Conservation (phyloP, 2,329 filamentous ascomycete genomes). For the Pseudocercospora crystallina region DNA sequence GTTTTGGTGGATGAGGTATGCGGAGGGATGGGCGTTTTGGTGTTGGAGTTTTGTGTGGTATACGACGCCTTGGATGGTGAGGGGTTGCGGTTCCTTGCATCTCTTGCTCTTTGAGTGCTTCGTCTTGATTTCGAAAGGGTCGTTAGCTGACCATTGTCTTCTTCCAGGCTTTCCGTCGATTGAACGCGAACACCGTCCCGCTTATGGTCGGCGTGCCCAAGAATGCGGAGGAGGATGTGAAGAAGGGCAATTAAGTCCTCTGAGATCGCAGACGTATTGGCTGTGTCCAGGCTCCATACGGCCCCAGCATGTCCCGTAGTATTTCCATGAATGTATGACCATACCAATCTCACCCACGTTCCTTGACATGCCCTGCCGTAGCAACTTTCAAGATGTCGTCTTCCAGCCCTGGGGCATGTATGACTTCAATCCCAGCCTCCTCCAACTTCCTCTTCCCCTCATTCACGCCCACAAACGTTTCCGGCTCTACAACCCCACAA, state of each 20-base stretch:
- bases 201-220: slow-evolving; percentile 55
- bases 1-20: slow-evolving; percentile 41
- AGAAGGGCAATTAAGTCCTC: slow-evolving; percentile 42
- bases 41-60: slow-evolving; percentile 42
- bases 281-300: too few species aligned
- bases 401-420: slow-evolving; percentile 73
- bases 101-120: slow-evolving; percentile 2
- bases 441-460: slow-evolving; percentile 69
- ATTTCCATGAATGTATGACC: too few species aligned
- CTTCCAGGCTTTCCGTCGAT: slow-evolving; percentile 51
- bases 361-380: slow-evolving; percentile 68
- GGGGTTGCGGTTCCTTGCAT: slow-evolving; percentile 17
- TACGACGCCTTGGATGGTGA: slow-evolving; percentile 43
- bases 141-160: slow-evolving; percentile 10
- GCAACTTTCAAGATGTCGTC: slow-evolving; percentile 78
- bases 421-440: slow-evolving; percentile 69
- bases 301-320: too few species aligned
- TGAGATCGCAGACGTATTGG: too few species aligned
- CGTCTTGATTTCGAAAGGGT: neutral
- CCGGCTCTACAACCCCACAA: slow-evolving; percentile 83
- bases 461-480: slow-evolving; percentile 84
- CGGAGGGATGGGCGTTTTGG: slow-evolving; percentile 40
- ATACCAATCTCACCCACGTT: neutral
- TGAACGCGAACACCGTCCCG: slow-evolving; percentile 54
- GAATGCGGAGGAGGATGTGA: slow-evolving; percentile 52